Evolutionary conservation across 169 alveolate genomes (phyloP).

Genomic region (Plasmodium chabaudi): DNA sequence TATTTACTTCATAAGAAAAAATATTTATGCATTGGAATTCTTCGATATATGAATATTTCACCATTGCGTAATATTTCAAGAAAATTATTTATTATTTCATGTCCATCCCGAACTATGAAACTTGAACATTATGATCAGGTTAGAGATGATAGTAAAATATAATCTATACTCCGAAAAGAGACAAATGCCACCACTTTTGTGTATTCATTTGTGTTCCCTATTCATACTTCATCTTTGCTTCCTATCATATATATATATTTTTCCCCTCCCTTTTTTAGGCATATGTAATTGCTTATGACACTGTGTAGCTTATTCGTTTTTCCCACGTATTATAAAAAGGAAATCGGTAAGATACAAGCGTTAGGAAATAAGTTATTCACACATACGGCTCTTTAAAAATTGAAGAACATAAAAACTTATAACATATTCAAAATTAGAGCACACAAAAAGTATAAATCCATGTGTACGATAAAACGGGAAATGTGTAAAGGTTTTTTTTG

Average conservation of each 20-base stretch:
- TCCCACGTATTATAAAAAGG: not conserved
- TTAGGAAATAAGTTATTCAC: not conserved
- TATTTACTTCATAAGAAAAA: slow-evolving; percentile 58
- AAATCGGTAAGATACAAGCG: not conserved
- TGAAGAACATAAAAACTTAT: too few species aligned
- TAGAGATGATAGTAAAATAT: not conserved
- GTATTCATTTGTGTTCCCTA: not conserved
- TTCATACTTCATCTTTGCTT: slow-evolving; percentile 2
- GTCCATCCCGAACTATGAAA: slow-evolving; percentile 74
- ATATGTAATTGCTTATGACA: slow-evolving; percentile 52
- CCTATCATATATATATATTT: slow-evolving; percentile 24
- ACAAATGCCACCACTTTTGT: not conserved
- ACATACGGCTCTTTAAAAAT: too few species aligned
- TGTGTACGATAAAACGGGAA: too few species aligned
- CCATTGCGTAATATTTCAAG: slow-evolving; percentile 40
- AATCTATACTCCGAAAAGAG: not conserved
- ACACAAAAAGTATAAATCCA: too few species aligned
- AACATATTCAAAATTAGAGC: too few species aligned
- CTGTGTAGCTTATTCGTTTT: slow-evolving; percentile 6
- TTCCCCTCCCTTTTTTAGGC: slow-evolving; percentile 36
- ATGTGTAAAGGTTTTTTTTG: too few species aligned
- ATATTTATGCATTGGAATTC: slow-evolving; percentile 64
- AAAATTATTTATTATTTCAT: slow-evolving; percentile 45
- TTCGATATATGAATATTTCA: slow-evolving; percentile 53
- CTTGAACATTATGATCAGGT: slow-evolving; percentile 65